phyloP scores from a whole-genome alignment of 768 basidiomycete species.

The Tulasnella sp. region DNA sequence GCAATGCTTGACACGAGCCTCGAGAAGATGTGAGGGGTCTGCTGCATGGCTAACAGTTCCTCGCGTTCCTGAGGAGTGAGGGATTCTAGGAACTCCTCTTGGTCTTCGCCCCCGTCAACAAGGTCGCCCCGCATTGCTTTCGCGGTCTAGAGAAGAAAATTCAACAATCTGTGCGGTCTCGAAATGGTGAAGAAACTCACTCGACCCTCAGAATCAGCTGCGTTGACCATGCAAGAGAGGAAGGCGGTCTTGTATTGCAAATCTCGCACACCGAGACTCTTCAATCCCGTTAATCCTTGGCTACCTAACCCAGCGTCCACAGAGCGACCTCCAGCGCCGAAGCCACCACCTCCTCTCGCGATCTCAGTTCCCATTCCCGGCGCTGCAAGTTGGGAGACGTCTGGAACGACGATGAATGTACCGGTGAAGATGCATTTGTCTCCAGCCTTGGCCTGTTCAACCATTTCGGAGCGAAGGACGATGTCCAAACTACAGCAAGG shows the following conservation, averaged over 20 bases:
- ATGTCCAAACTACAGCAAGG: constrained; percentile 69
- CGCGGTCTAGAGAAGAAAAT: constrained; percentile 51
- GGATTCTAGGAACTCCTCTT: constrained; percentile 79
- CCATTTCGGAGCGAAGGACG: constrained; percentile 89
- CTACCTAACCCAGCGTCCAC: constrained; percentile 53
- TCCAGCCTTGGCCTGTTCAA: constrained; percentile 98
- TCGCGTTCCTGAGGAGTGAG: constrained; percentile 93
- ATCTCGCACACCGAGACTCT: constrained; percentile 91
- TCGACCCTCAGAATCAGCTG: constrained; percentile 64
- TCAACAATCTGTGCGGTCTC: background rate
- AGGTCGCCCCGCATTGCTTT: constrained; percentile 84
- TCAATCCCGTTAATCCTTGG: constrained; percentile 87
- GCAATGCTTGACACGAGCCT: constrained; percentile 92
- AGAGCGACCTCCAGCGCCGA: constrained; percentile 56
- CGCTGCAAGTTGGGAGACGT: constrained; percentile 91
- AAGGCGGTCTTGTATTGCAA: constrained; percentile 98
- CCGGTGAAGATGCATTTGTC: constrained; percentile 99
- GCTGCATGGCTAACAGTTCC: constrained; percentile 90
- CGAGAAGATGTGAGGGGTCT: constrained; percentile 90
- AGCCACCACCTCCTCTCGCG: constrained; percentile 69
- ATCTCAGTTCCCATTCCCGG: constrained; percentile 93
- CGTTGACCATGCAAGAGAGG: constrained; percentile 94
- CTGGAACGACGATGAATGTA: constrained; percentile 96
- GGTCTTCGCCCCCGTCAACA: constrained; percentile 68
- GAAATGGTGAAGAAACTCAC: constrained; percentile 49